A percentile compares a stretch with the other conserved stretches of the same genome.
Conservation (phyloP, 169 alveolate genomes). For the Cryptosporidium muris region DNA sequence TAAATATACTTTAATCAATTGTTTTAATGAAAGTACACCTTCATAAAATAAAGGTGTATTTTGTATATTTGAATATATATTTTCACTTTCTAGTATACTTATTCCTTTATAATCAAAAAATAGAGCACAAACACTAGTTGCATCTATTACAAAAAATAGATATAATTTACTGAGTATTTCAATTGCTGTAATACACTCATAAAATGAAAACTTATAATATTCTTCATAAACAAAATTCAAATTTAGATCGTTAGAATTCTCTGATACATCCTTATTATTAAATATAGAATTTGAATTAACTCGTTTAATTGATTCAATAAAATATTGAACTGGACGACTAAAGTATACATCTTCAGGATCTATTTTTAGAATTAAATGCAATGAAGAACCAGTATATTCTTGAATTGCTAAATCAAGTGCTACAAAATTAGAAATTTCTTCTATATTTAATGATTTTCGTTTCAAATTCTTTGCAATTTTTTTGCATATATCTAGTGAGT, state of each 20-base stretch:
- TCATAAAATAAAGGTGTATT: too few relatives aligned
- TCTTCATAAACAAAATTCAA: not conserved
- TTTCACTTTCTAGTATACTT: not conserved
- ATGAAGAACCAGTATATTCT: slow-evolving; percentile 19
- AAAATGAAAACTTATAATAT: not conserved
- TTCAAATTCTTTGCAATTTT: slow-evolving; percentile 23
- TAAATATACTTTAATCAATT: too few relatives aligned
- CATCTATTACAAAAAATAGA: slow-evolving; percentile 11
- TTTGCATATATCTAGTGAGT: slow-evolving; percentile 14
- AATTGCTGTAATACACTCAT: slow-evolving; percentile 21
- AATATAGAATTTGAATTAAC: not conserved
- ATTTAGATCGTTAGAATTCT: not conserved
- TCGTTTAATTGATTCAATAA: slow-evolving; percentile 22
- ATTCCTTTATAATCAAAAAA: slow-evolving; percentile 44
- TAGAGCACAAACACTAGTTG: slow-evolving; percentile 11
- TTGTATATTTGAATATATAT: too few relatives aligned
- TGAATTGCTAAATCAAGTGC: slow-evolving; percentile 27
- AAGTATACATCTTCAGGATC: not conserved
- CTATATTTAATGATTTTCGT: slow-evolving; percentile 10
- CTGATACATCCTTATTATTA: not conserved
- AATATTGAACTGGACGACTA: slow-evolving; percentile 12
- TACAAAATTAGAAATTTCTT: slow-evolving; percentile 20
- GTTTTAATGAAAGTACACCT: too few relatives aligned
- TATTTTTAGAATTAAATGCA: slow-evolving; percentile 1
- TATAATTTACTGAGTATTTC: slow-evolving; percentile 29